phyloP scores from a whole-genome alignment of 2,329 filamentous ascomycete species.

The Saccharata proteae region DNA sequence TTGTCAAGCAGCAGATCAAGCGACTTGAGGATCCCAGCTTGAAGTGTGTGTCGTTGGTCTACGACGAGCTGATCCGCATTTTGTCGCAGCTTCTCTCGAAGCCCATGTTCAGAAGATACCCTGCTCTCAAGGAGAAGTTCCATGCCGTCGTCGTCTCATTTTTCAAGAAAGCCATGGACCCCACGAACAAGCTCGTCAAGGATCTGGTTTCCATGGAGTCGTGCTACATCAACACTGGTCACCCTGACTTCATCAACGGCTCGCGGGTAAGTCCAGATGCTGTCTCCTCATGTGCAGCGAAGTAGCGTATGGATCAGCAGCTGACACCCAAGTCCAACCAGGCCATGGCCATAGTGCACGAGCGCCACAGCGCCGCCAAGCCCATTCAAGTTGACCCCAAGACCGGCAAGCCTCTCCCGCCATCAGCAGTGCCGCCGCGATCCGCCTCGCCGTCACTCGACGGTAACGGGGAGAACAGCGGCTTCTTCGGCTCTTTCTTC shows the following conservation, averaged over 20 bases:
- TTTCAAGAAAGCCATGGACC: slow-evolving; percentile 98
- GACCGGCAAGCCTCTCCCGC: slow-evolving; percentile 84
- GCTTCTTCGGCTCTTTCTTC: slow-evolving; percentile 98
- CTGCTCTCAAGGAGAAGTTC: slow-evolving; percentile 92
- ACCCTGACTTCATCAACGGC: slow-evolving; percentile 94
- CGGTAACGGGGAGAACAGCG: slow-evolving; percentile 48
- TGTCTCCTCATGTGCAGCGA: not conserved
- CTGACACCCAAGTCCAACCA: slow-evolving; percentile 19
- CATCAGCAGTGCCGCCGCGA: slow-evolving; percentile 53
- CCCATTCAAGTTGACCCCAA: slow-evolving; percentile 96
- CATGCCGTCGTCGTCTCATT: slow-evolving; percentile 84
- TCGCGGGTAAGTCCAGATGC: slow-evolving; percentile 65
- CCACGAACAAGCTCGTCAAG: slow-evolving; percentile 89
- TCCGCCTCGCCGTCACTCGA: slow-evolving; percentile 65
- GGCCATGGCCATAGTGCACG: slow-evolving; percentile 97
- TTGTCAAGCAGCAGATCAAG: slow-evolving; percentile 98
- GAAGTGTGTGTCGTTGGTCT: slow-evolving; percentile 95
- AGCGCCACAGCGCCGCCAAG: slow-evolving; percentile 68
- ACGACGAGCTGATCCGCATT: slow-evolving; percentile 94
- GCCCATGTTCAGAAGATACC: slow-evolving; percentile 82
- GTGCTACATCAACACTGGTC: slow-evolving; percentile 96
- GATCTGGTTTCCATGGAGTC: slow-evolving; percentile 93
- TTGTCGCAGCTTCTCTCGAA: slow-evolving; percentile 81
- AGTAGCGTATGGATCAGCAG: not conserved
- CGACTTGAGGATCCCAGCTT: slow-evolving; percentile 88